phyloP scores from a whole-genome alignment of 306 rosid genomes.

The Ziziphus jujuba region DNA sequence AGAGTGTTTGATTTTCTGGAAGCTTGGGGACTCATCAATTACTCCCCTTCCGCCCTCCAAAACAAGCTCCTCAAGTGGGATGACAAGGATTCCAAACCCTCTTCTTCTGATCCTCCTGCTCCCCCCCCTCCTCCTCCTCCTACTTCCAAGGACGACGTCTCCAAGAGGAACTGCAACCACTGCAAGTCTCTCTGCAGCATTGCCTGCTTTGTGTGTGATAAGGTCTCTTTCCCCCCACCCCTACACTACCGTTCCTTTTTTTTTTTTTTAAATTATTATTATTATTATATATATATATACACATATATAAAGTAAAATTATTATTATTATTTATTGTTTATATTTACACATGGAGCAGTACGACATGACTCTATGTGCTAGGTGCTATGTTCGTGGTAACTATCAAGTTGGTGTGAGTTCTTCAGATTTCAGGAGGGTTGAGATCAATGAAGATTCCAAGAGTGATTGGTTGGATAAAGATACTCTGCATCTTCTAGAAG shows the following conservation, averaged over 20 bases:
- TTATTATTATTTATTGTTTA: neutral
- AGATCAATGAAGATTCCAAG: slow-evolving; percentile 73
- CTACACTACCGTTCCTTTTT: too few species aligned
- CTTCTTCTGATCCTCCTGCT: slow-evolving; percentile 11
- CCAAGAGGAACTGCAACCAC: slow-evolving; percentile 76
- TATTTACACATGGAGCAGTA: slow-evolving; percentile 37
- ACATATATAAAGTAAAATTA: too few species aligned
- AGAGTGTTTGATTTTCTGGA: slow-evolving; percentile 88
- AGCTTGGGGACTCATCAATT: slow-evolving; percentile 83
- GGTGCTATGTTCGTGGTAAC: slow-evolving; percentile 94
- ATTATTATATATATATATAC: too few species aligned
- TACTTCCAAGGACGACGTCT: slow-evolving; percentile 36
- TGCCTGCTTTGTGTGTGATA: slow-evolving; percentile 92
- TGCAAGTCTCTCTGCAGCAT: slow-evolving; percentile 79
- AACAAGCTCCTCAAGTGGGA: slow-evolving; percentile 85
- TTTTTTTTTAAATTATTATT: too few species aligned
- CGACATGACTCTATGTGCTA: slow-evolving; percentile 86
- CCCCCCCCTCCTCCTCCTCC: slow-evolving; percentile 28
- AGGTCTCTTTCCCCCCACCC: too few species aligned
- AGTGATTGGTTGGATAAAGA: slow-evolving; percentile 82
- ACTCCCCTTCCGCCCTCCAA: slow-evolving; percentile 46
- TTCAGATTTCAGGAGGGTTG: slow-evolving; percentile 87
- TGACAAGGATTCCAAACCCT: slow-evolving; percentile 59
- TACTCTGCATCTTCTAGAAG: slow-evolving; percentile 77
- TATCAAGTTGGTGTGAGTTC: slow-evolving; percentile 78